A percentile compares a stretch with the other conserved stretches of the same genome.
Evolutionary conservation across 208 protist species (phyloP).

Genomic region (Trypanosoma congolense): DNA sequence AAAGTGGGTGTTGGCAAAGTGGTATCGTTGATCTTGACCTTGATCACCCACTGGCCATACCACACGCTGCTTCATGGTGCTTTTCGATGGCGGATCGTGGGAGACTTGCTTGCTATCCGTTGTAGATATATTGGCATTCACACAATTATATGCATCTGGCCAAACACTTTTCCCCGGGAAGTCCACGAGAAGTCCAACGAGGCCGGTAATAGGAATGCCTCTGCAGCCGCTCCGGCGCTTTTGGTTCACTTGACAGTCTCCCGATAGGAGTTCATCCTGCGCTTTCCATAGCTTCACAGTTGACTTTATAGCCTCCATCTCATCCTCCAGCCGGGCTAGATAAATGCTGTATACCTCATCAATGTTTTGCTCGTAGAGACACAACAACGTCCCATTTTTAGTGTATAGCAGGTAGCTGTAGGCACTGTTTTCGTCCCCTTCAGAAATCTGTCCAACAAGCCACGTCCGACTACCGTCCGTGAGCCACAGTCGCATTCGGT

Average conservation of each 20-base stretch:
- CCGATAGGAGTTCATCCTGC: background rate
- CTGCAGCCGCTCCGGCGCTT: background rate
- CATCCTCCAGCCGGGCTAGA: background rate
- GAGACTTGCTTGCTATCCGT: background rate
- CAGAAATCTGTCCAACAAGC: slow-evolving; percentile 15
- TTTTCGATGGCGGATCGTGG: background rate
- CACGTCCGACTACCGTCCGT: slow-evolving; percentile 11
- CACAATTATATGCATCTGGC: background rate
- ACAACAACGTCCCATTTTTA: background rate
- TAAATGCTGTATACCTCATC: background rate
- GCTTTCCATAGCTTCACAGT: background rate
- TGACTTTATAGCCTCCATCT: background rate
- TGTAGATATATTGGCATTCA: background rate
- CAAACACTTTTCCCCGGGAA: background rate
- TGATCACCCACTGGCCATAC: background rate
- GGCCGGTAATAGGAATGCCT: background rate
- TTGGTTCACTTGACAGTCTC: background rate
- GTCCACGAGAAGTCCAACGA: background rate
- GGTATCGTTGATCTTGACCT: background rate
- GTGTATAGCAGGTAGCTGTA: slow-evolving; percentile 14
- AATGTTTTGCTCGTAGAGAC: background rate
- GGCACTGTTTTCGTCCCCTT: slow-evolving; percentile 6
- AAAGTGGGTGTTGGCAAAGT: background rate
- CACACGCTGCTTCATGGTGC: background rate
- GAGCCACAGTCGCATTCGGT: slow-evolving; percentile 15